Evolutionary conservation across 805 yeast species (phyloP).

Genomic region (Candida koratica): DNA sequence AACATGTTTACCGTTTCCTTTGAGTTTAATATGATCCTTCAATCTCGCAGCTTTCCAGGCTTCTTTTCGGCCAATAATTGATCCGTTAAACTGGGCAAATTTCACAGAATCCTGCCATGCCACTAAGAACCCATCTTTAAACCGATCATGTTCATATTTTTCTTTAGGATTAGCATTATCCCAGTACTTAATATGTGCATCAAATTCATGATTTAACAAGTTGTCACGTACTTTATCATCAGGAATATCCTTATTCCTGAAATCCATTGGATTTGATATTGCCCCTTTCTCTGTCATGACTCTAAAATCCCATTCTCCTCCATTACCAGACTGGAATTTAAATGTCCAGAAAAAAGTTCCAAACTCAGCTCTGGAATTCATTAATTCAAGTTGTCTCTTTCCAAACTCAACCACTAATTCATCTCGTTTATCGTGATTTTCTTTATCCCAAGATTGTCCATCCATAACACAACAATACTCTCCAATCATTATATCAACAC

Average conservation of each 20-base stretch:
- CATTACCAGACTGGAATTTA: slow-evolving; percentile 82
- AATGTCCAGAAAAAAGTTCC: slow-evolving; percentile 91
- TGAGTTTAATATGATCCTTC: slow-evolving; percentile 52
- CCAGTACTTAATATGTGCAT: slow-evolving; percentile 68
- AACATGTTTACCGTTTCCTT: slow-evolving; percentile 53
- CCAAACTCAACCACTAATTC: slow-evolving; percentile 63
- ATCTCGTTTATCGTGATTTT: slow-evolving; percentile 41
- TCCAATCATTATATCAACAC: slow-evolving; percentile 75
- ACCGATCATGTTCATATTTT: slow-evolving; percentile 77
- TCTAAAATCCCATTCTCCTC: slow-evolving; percentile 94
- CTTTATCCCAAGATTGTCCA: slow-evolving; percentile 65
- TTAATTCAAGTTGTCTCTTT: slow-evolving; percentile 44
- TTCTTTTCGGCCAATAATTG: slow-evolving; percentile 66
- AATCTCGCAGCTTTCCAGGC: slow-evolving; percentile 67
- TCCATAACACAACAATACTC: slow-evolving; percentile 89
- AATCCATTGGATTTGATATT: slow-evolving; percentile 20
- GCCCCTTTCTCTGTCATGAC: slow-evolving; percentile 69
- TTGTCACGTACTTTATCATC: slow-evolving; percentile 39
- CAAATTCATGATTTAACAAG: slow-evolving; percentile 31
- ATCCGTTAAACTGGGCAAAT: slow-evolving; percentile 66
- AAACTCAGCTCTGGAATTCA: slow-evolving; percentile 51
- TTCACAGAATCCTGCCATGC: slow-evolving; percentile 73
- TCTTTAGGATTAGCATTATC: slow-evolving; percentile 49
- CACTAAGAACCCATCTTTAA: slow-evolving; percentile 67
- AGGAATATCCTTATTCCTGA: slow-evolving; percentile 32